These are phyloP conservation scores for Penicillium hesseltinei DNA, from an alignment of 2,329 filamentous ascomycete species.

Conservation along the genomic window DNA sequence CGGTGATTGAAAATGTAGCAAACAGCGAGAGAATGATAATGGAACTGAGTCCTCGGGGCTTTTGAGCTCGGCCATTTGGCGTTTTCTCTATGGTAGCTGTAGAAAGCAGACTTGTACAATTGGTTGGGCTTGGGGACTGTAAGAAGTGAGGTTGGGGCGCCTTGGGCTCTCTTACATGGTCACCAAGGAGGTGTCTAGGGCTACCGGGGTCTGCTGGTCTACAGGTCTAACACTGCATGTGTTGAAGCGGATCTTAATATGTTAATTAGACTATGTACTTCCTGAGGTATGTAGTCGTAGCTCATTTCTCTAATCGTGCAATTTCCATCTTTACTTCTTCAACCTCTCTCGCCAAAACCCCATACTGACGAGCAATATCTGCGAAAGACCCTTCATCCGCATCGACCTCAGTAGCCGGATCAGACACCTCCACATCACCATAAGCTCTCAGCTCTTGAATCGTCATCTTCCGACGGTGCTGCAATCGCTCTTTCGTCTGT, in stretches of 20 bases:
- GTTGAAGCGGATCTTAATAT: background rate
- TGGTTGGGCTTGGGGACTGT: background rate
- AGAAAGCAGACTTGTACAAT: background rate
- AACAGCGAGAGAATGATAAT: constrained; percentile 12
- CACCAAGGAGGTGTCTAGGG: background rate
- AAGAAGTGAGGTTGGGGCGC: background rate
- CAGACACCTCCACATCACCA: constrained; percentile 28
- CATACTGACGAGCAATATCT: constrained; percentile 41
- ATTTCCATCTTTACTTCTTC: constrained; percentile 37
- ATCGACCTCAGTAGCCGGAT: background rate
- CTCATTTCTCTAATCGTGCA: constrained; percentile 18
- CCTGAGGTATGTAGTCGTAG: background rate
- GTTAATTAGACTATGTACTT: background rate
- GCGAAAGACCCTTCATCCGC: constrained; percentile 29
- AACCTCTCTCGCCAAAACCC: constrained; percentile 37
- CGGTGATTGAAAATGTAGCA: constrained; percentile 9
- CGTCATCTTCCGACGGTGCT: constrained; percentile 31
- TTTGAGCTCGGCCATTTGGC: background rate
- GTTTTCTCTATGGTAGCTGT: background rate
- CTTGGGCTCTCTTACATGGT: background rate
- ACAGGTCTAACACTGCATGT: background rate
- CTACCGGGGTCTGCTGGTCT: background rate
- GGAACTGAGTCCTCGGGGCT: background rate
- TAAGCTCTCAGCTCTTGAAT: constrained; percentile 37
- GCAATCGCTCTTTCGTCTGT: constrained; percentile 29